Percentiles rank a stretch among this genome's conserved stretches.
Conservation (phyloP, 331 rosid species). For the Acacia concinna region DNA sequence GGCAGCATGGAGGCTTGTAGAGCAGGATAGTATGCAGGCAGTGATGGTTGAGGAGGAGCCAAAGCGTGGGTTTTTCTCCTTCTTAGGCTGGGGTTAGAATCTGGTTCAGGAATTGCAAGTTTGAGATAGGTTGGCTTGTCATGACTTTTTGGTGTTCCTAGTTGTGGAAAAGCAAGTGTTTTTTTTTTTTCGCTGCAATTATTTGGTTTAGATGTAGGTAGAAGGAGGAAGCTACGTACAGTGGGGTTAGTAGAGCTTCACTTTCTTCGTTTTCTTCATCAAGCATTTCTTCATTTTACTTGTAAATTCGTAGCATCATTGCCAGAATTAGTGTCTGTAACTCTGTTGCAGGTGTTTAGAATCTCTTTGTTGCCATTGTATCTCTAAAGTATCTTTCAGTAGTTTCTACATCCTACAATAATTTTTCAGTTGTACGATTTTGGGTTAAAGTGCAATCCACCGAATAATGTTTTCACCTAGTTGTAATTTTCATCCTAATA, state of each 20-base stretch:
- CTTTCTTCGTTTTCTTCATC: slow-evolving; percentile 1
- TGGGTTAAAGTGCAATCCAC: too few relatives aligned
- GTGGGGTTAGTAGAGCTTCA: slow-evolving; percentile 4
- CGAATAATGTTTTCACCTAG: too few relatives aligned
- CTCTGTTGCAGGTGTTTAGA: background rate
- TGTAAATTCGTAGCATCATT: background rate
- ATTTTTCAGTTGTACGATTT: too few relatives aligned
- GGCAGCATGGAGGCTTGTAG: slow-evolving; percentile 99
- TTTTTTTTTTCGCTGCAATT: background rate
- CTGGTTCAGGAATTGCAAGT: slow-evolving; percentile 4
- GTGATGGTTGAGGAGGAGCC: slow-evolving; percentile 92
- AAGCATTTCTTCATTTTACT: slow-evolving; percentile 6
- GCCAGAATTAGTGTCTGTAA: background rate
- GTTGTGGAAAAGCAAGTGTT: background rate
- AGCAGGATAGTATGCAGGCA: slow-evolving; percentile 95
- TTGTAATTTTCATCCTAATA: too few relatives aligned
- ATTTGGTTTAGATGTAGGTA: slow-evolving; percentile 5
- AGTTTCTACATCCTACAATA: too few relatives aligned
- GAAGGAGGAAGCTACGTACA: slow-evolving; percentile 18
- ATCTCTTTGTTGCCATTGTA: slow-evolving; percentile 12
- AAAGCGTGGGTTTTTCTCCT: slow-evolving; percentile 86
- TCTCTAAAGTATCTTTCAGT: too few relatives aligned
- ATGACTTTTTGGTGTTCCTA: background rate
- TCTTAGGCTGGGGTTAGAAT: slow-evolving; percentile 57
- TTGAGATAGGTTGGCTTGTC: slow-evolving; percentile 9